Conservation (phyloP, 1,284 basidiomycete genomes). For the Tylopilus orsonianus region DNA sequence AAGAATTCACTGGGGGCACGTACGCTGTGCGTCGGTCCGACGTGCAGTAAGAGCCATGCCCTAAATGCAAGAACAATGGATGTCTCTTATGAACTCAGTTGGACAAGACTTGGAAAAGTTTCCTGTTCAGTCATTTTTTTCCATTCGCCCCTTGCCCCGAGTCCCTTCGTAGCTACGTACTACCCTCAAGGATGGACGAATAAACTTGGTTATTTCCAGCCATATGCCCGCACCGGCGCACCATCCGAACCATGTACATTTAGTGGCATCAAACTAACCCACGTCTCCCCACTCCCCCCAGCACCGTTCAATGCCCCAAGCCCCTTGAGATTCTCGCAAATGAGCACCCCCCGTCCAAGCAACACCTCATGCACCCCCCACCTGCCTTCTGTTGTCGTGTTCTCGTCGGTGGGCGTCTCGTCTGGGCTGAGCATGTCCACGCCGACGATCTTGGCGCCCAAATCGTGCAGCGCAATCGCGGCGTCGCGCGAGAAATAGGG, state of each 20-base stretch:
- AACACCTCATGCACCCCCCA: conserved; percentile 54
- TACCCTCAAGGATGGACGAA: too few relatives aligned
- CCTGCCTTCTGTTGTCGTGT: conserved; percentile 10
- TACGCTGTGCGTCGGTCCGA: too few relatives aligned
- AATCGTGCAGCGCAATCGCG: conserved; percentile 46
- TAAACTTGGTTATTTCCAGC: conserved; percentile 40
- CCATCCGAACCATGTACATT: conserved; percentile 59
- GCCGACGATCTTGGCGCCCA: conserved; percentile 56
- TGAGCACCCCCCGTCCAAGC: conserved; percentile 55
- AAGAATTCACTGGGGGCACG: too few relatives aligned
- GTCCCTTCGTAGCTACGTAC: too few relatives aligned
- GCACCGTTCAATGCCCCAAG: conserved; percentile 38
- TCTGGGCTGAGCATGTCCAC: conserved; percentile 67
- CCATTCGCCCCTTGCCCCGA: too few relatives aligned
- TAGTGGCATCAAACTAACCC: conserved; percentile 57
- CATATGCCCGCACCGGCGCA: conserved; percentile 64
- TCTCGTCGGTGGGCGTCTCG: conserved; percentile 42
- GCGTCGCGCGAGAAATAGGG: conserved; percentile 59
- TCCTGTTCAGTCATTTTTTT: too few relatives aligned
- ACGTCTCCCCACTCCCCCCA: conserved; percentile 30
- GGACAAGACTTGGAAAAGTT: too few relatives aligned
- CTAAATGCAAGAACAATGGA: too few relatives aligned
- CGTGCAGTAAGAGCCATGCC: too few relatives aligned
- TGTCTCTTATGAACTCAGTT: too few relatives aligned
- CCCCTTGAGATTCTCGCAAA: conserved; percentile 68